Evolutionary conservation across 805 yeast genomes (phyloP), one percentile per base, ranked within the genome.

Genomic region (Yarrowia sp.): DNA sequence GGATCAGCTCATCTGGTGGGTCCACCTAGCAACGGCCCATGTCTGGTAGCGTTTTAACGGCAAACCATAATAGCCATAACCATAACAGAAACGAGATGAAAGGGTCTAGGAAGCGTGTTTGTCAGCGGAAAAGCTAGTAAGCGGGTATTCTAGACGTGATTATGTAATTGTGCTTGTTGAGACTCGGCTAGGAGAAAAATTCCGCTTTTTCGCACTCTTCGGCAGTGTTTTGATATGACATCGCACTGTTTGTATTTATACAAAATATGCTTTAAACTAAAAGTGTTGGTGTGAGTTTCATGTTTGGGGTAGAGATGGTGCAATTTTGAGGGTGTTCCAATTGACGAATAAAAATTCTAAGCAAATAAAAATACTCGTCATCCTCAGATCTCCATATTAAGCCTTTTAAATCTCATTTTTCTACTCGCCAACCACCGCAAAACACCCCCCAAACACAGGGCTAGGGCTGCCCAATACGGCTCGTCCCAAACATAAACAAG

Each of bases 401-500:
- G 7, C 7, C 27, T 25, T n/a, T 2, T 16, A 6, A 24, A 9
- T n/a, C 2, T 12, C 4, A 16, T 18, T 3, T 0, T 3, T 10
- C 38, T 1, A 2, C 27, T 13, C 8, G 3, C 2, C 1, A 1
- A 1, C 19, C 27, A 25, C 16, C 4, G 5, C 12, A 10, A 5
- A 0, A 2, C 2, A 18, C 8, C 18, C 24, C 36, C 5, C 7
- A 1, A 12, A 0, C 1, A 1, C 29, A 14, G 38, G 55, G 55
- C n/a, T 31, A 47, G 58, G 42, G 42, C 22, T 9, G 5, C 58
- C 58, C 58, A 51, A 51, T 22, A 24, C 16, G 58, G 58, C 58
- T 33, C 41, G 41, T 24, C 42, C 58, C 58, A 51, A 51, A 51
- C 58, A 51, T 51, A 51, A 51, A 51, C 58, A 51, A 51, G 41